Evolutionary conservation across 2,329 filamentous ascomycete genomes (phyloP), one percentile per base, ranked within the genome.

Genomic region (Coniochaeta hoffmannii): DNA sequence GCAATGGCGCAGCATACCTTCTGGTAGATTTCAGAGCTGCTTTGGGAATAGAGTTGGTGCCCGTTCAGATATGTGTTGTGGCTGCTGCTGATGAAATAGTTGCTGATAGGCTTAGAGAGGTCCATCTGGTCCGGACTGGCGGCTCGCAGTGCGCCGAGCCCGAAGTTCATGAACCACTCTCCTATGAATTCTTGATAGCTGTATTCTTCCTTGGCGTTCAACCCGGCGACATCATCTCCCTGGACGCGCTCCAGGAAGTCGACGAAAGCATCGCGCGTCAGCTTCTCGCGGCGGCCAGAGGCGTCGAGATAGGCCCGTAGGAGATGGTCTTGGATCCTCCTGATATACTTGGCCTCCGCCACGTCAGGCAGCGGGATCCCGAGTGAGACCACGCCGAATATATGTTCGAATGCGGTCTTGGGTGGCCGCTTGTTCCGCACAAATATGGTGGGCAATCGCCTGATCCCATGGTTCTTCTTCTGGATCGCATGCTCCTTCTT

Each of bases 41-140:
- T 87, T 57, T 84, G 83, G 50, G 90, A 90, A 58, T 83, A 86
- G 38, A 94, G 77, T 70, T 97, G 93, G 64, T 96, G 91, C 2
- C 92, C 92, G 1, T 86, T 86, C 41, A 96, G 76, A 68, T 96
- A 97, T 0, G 92, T 97, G 68, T 97, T 97, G 75, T 97, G 92
- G 66, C 90, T 96, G 62, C 90, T 95, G 59, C 87, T 96, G 68
- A 97, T 92, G 69, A 90, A 97, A 73, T 97, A 97, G 67, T 95
- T 90, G 50, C 87, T 89, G 56, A 96, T 78, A 4, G 90, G 88
- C 53, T 80, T 82, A 0, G 79, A 80, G 31, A 84, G 68, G 65
- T 91, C 86, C 56, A 82, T 76, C 59, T 72, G 64, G 30, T 72
- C 62, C 22, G 69, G 56, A 8, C 71, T 68, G 22, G 71, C 67